phyloP scores from a whole-genome alignment of 1,284 basidiomycete species.

The Ustilago curta region DNA sequence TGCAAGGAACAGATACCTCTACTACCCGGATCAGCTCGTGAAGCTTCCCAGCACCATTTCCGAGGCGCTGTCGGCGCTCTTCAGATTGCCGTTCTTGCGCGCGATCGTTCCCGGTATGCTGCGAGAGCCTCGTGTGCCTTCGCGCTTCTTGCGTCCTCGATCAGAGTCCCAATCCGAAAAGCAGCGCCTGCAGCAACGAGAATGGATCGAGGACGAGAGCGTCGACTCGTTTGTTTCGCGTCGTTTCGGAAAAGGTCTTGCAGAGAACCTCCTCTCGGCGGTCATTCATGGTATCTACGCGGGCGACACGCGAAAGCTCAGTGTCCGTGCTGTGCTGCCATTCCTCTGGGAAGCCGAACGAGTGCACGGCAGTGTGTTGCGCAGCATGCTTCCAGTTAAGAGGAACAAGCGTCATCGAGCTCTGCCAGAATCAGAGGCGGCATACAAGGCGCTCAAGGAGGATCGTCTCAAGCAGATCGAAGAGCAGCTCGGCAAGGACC shows the following conservation, averaged over 20 bases:
- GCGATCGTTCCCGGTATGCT: constrained; percentile 65
- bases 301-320: constrained; percentile 81
- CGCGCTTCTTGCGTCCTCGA: constrained; percentile 69
- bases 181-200: constrained; percentile 33
- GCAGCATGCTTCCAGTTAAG: constrained; percentile 73
- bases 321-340: constrained; percentile 82
- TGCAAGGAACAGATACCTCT: constrained; percentile 80
- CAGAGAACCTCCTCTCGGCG: constrained; percentile 82
- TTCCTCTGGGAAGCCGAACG: constrained; percentile 79
- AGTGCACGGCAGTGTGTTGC: constrained; percentile 78
- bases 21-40: constrained; percentile 74
- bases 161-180: constrained; percentile 65
- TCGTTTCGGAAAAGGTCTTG: constrained; percentile 80
- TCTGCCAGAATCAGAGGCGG: constrained; percentile 26
- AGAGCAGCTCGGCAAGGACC: constrained; percentile 71
- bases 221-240: constrained; percentile 82
- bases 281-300: constrained; percentile 94
- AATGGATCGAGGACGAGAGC: constrained; percentile 77
- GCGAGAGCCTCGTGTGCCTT: constrained; percentile 74
- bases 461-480: constrained; percentile 53
- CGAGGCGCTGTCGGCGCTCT: constrained; percentile 66
- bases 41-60: constrained; percentile 72
- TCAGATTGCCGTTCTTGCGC: constrained; percentile 60
- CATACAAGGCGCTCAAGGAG: constrained; percentile 28
- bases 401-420: constrained; percentile 46